Conservation (phyloP, 495 filamentous ascomycete genomes). For the Talaromyces proteolyticus region DNA sequence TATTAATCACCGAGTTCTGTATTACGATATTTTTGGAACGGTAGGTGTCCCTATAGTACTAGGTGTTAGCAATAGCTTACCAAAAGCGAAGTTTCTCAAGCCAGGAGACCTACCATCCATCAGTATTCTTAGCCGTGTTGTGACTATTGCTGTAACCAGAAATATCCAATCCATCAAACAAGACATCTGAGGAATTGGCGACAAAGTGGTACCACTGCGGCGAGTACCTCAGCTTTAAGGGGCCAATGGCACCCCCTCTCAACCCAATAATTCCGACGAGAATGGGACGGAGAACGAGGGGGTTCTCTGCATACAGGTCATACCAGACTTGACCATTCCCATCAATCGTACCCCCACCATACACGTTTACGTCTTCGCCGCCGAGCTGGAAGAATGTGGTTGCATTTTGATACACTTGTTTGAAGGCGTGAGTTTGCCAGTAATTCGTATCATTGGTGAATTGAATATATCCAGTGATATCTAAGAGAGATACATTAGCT, state of each 20-base stretch:
- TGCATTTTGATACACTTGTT: constrained; percentile 57
- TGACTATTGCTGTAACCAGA: constrained; percentile 43
- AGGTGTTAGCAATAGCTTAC: not conserved
- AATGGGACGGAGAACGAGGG: constrained; percentile 53
- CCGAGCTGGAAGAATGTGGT: constrained; percentile 67
- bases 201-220: constrained; percentile 67
- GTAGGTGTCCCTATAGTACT: constrained; percentile 50
- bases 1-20: constrained; percentile 62
- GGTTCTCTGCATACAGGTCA: constrained; percentile 50
- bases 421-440: constrained; percentile 58
- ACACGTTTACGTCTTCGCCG: constrained; percentile 63
- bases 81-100: not conserved
- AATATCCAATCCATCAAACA: constrained; percentile 63
- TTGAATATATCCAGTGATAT: constrained; percentile 48
- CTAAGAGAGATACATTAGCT: constrained; percentile 18
- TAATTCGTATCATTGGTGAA: constrained; percentile 64
- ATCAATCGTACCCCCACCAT: constrained; percentile 55
- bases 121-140: constrained; percentile 58
- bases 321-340: constrained; percentile 71
- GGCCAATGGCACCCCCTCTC: constrained; percentile 52
- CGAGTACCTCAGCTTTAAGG: constrained; percentile 55
- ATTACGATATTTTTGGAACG: constrained; percentile 56
- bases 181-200: constrained; percentile 59
- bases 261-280: constrained; percentile 59
- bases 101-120: constrained; percentile 46